Conservation (phyloP, 2,329 filamentous ascomycete species). For the Neocatenulostroma microsporum region DNA sequence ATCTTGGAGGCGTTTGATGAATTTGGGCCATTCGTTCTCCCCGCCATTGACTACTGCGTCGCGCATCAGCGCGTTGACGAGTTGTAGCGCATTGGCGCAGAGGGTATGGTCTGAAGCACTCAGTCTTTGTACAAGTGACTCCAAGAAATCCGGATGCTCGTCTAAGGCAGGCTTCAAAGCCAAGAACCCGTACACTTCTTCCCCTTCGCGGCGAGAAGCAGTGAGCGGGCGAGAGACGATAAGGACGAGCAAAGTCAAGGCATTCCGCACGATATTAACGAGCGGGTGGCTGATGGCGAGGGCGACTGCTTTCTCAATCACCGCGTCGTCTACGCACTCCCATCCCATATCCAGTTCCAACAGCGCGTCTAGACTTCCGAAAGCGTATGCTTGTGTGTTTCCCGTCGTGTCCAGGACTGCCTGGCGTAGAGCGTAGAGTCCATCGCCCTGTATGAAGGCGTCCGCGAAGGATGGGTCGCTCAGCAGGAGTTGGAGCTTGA, state of each 20-base stretch:
- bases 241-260: conserved; percentile 92
- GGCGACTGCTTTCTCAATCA: conserved; percentile 71
- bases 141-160: conserved; percentile 86
- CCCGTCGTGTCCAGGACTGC: conserved; percentile 78
- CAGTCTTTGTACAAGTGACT: conserved; percentile 83
- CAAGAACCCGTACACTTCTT: conserved; percentile 73
- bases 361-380: conserved; percentile 79
- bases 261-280: conserved; percentile 92
- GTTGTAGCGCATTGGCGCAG: conserved; percentile 88
- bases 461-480: conserved; percentile 95
- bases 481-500: conserved; percentile 92
- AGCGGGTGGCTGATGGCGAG: conserved; percentile 90
- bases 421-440: conserved; percentile 69
- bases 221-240: conserved; percentile 72
- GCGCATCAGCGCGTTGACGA: conserved; percentile 91
- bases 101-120: conserved; percentile 91
- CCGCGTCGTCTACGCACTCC: conserved; percentile 72
- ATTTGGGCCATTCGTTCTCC: conserved; percentile 84
- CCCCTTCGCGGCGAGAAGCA: conserved; percentile 46
- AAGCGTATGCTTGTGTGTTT: conserved; percentile 90
- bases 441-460: conserved; percentile 85
- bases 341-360: conserved; percentile 97
- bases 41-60: conserved; percentile 75
- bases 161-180: conserved; percentile 87
- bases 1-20: conserved; percentile 89